Percentiles rank a stretch among this genome's conserved stretches.
phyloP scores from a whole-genome alignment of 805 yeast species.

The Ogataea ganodermae region DNA sequence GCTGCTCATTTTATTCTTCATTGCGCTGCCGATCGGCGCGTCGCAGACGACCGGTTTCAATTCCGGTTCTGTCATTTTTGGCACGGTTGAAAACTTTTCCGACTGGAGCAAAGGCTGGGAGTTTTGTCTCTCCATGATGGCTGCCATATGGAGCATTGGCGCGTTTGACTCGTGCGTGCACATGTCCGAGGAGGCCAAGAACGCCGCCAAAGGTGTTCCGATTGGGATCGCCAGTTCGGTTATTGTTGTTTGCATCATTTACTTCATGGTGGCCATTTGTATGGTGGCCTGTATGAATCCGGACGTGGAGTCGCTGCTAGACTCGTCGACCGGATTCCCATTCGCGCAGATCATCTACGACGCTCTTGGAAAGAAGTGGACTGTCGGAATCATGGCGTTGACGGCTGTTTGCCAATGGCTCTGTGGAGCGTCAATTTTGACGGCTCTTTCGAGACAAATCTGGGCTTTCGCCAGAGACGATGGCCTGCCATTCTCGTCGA shows the following conservation, averaged over 20 bases:
- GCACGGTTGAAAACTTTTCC: constrained; percentile 48
- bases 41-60: constrained; percentile 42
- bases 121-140: constrained; percentile 48
- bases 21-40: constrained; percentile 65
- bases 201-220: constrained; percentile 64
- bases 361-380: constrained; percentile 63
- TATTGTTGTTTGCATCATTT: constrained; percentile 54
- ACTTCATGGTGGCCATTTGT: constrained; percentile 55
- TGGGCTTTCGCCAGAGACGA: constrained; percentile 79
- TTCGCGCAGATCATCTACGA: constrained; percentile 65
- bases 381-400: constrained; percentile 59
- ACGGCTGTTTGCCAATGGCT: constrained; percentile 60
- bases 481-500: constrained; percentile 62
- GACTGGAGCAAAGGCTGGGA: constrained; percentile 64
- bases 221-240: constrained; percentile 63
- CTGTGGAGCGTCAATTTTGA: constrained; percentile 62
- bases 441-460: constrained; percentile 67
- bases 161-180: constrained; percentile 72
- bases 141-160: constrained; percentile 74
- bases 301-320: constrained; percentile 43
- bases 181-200: constrained; percentile 67
- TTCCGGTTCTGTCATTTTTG: constrained; percentile 55
- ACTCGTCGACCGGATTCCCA: constrained; percentile 54
- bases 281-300: constrained; percentile 55
- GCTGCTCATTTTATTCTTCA: constrained; percentile 53